Evolutionary conservation across 768 basidiomycete species (phyloP).

Genomic region (Tricholoma terreum): DNA sequence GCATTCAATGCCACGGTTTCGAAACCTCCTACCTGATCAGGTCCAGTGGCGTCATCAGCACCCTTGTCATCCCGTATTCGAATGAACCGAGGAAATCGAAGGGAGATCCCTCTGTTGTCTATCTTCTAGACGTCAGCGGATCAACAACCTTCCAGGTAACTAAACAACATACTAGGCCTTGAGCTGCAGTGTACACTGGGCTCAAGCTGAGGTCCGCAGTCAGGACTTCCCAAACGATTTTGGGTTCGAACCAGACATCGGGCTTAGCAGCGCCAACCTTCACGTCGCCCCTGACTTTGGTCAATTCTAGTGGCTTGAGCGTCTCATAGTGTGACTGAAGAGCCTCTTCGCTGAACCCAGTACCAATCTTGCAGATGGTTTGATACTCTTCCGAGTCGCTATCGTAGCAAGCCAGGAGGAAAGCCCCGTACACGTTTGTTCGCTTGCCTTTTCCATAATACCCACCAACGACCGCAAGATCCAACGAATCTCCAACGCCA

Average conservation of each 20-base stretch:
- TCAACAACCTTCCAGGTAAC: constrained; percentile 2
- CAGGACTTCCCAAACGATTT: constrained; percentile 96
- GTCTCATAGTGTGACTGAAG: constrained; percentile 77
- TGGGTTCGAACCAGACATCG: constrained; percentile 97
- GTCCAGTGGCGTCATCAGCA: constrained; percentile 87
- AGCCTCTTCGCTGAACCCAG: constrained; percentile 93
- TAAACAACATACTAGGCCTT: constrained; percentile 66
- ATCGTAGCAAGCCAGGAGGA: constrained; percentile 96
- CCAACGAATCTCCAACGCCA: constrained; percentile 95
- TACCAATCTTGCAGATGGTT: constrained; percentile 98
- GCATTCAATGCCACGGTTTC: not conserved
- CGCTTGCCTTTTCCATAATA: constrained; percentile 99
- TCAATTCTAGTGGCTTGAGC: constrained; percentile 73
- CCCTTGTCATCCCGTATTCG: constrained; percentile 90
- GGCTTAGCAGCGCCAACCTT: constrained; percentile 93
- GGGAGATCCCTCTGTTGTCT: constrained; percentile 88
- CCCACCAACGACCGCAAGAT: constrained; percentile 95
- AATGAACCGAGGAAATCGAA: constrained; percentile 95
- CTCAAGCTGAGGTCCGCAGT: constrained; percentile 96
- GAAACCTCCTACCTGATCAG: constrained; percentile 70
- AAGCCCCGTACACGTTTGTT: constrained; percentile 96
- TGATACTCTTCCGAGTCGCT: constrained; percentile 92
- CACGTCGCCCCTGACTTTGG: constrained; percentile 74
- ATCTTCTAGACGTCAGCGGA: constrained; percentile 43
- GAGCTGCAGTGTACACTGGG: constrained; percentile 93